phyloP scores from a whole-genome alignment of 1,139 yeast species.

The Kodamaea ohmeri region DNA sequence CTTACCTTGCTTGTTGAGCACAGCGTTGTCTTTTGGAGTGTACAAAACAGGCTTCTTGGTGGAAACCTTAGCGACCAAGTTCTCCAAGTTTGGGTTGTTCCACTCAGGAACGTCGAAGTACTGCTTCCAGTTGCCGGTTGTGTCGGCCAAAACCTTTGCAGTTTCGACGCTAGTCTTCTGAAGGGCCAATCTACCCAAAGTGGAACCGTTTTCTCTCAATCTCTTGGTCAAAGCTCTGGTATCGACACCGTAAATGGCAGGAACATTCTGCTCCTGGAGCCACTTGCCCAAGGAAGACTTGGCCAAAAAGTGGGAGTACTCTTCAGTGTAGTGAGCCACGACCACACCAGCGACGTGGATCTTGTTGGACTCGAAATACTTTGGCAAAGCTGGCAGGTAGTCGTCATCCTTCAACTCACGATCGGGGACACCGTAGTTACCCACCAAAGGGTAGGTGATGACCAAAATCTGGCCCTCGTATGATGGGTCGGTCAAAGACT shows the following conservation, averaged over 20 bases:
- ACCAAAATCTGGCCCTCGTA: constrained; percentile 97
- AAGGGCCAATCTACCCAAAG: constrained; percentile 78
- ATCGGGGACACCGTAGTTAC: constrained; percentile 99
- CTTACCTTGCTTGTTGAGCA: constrained; percentile 66
- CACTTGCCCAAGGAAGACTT: constrained; percentile 88
- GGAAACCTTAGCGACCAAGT: constrained; percentile 90
- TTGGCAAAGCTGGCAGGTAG: constrained; percentile 72
- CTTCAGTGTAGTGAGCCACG: constrained; percentile 95
- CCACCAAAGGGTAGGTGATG: constrained; percentile 93
- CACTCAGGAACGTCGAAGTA: constrained; percentile 79
- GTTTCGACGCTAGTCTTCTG: constrained; percentile 48
- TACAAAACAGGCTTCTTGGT: constrained; percentile 71
- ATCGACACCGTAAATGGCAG: constrained; percentile 97
- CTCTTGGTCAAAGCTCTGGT: constrained; percentile 93
- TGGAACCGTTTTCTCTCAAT: constrained; percentile 89
- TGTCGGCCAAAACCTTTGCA: constrained; percentile 37
- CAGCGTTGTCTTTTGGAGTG: constrained; percentile 50
- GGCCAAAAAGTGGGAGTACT: constrained; percentile 91
- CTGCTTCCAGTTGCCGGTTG: constrained; percentile 49
- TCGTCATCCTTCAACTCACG: constrained; percentile 71
- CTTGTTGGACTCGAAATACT: constrained; percentile 84
- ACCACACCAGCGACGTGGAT: constrained; percentile 97
- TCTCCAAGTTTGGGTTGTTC: constrained; percentile 88
- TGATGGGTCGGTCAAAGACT: constrained; percentile 96
- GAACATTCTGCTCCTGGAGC: constrained; percentile 88